phyloP scores from a whole-genome alignment of 345 rosid genomes.

The Sonneratia caseolaris region DNA sequence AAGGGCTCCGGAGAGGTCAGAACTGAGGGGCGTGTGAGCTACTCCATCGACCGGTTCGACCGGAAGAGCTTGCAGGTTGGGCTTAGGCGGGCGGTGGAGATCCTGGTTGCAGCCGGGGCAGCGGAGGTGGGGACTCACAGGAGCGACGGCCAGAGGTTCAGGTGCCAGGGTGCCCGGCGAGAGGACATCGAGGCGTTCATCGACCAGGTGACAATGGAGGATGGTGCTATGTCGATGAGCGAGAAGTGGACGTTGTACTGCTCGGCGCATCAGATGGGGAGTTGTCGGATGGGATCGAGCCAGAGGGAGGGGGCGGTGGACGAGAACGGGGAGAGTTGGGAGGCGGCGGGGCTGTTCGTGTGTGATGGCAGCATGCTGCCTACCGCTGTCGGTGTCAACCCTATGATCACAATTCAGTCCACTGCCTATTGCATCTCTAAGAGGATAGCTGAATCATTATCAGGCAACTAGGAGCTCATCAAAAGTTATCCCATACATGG shows the following conservation, averaged over 20 bases:
- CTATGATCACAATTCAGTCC: slow-evolving; percentile 62
- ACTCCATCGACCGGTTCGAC: slow-evolving; percentile 25
- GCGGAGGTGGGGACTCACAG: slow-evolving; percentile 54
- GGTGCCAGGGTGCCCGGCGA: slow-evolving; percentile 27
- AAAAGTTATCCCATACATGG: background rate
- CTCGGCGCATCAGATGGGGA: slow-evolving; percentile 70
- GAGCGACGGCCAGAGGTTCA: slow-evolving; percentile 49
- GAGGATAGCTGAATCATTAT: slow-evolving; percentile 3
- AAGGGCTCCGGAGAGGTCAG: slow-evolving; percentile 34
- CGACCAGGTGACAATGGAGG: slow-evolving; percentile 23
- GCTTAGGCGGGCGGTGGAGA: slow-evolving; percentile 36
- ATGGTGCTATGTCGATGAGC: slow-evolving; percentile 22
- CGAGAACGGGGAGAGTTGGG: slow-evolving; percentile 59
- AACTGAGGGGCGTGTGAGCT: slow-evolving; percentile 34
- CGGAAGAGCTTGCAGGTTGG: slow-evolving; percentile 34
- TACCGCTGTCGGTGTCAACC: slow-evolving; percentile 53
- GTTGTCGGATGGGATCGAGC: slow-evolving; percentile 52
- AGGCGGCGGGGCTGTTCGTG: slow-evolving; percentile 48
- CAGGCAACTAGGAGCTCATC: background rate
- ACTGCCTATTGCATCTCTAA: slow-evolving; percentile 13
- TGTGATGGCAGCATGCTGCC: slow-evolving; percentile 64
- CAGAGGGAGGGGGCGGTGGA: slow-evolving; percentile 48
- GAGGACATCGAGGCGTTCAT: slow-evolving; percentile 41
- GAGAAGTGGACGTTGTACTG: slow-evolving; percentile 30
- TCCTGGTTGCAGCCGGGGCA: slow-evolving; percentile 63